phyloP scores from a whole-genome alignment of 1,139 yeast genomes.

The Tardiomyces depauwii region DNA sequence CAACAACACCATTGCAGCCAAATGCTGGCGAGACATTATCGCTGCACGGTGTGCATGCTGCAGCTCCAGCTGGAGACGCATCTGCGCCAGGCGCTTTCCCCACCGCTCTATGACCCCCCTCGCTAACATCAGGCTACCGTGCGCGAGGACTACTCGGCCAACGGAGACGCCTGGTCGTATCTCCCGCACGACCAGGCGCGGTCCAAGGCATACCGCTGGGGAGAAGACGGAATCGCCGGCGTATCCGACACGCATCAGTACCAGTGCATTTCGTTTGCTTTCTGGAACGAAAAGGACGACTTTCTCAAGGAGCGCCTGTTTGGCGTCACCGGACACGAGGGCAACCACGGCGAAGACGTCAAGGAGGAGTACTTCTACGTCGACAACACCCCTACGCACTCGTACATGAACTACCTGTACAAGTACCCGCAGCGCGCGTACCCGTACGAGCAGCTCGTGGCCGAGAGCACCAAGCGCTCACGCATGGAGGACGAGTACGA shows the following conservation, averaged over 20 bases:
- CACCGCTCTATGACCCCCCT: no score
- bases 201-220: conserved; percentile 86
- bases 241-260: conserved; percentile 78
- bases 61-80: no score
- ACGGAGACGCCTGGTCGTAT: conserved; percentile 90
- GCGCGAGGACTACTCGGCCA: conserved; percentile 73
- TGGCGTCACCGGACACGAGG: conserved; percentile 88
- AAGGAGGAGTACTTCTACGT: conserved; percentile 76
- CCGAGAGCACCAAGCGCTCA: conserved; percentile 54
- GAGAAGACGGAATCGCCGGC: conserved; percentile 94
- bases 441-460: conserved; percentile 71
- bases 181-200: conserved; percentile 84
- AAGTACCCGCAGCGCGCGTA: conserved; percentile 81
- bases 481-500: conserved; percentile 63
- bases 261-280: conserved; percentile 65
- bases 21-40: no score
- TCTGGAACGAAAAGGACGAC: conserved; percentile 89
- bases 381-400: conserved; percentile 89
- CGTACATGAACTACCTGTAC: conserved; percentile 86
- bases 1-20: no score
- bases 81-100: no score
- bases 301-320: conserved; percentile 79
- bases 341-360: conserved; percentile 95
- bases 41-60: no score
- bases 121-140: conserved; percentile 46